phyloP scores from a whole-genome alignment of 2,329 filamentous ascomycete genomes.

The Malbranchea zuffiana region DNA sequence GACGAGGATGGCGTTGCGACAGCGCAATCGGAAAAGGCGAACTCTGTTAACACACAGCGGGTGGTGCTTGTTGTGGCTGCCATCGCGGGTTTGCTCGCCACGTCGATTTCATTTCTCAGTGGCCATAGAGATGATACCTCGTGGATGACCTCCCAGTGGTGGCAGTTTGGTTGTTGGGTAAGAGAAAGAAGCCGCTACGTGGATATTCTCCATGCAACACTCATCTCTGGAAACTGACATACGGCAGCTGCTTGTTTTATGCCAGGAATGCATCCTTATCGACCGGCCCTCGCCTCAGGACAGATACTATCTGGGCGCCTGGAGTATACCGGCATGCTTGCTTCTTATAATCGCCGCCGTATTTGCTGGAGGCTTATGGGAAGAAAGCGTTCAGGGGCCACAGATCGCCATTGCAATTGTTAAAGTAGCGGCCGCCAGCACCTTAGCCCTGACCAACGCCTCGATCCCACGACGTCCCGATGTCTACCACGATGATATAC shows the following conservation, averaged over 20 bases:
- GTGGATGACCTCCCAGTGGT: slow-evolving; percentile 1
- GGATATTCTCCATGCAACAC: not conserved
- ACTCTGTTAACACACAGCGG: slow-evolving; percentile 2
- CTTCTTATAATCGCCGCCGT: slow-evolving; percentile 1
- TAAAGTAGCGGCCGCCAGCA: not conserved
- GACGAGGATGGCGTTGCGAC: slow-evolving; percentile 6
- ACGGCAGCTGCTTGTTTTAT: not conserved
- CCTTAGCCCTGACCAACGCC: not conserved
- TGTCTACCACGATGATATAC: slow-evolving; percentile 1
- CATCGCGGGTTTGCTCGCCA: slow-evolving; percentile 1
- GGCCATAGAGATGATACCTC: not conserved
- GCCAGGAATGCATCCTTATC: slow-evolving; percentile 3
- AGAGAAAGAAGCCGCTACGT: not conserved
- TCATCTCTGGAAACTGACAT: not conserved
- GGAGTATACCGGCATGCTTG: not conserved
- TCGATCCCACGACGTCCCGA: slow-evolving; percentile 3
- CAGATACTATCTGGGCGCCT: not conserved
- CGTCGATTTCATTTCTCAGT: slow-evolving; percentile 2
- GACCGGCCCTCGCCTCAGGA: not conserved
- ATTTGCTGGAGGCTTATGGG: slow-evolving; percentile 1
- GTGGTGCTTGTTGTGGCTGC: not conserved
- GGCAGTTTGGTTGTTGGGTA: slow-evolving; percentile 3
- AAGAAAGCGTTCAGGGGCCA: not conserved
- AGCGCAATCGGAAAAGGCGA: slow-evolving; percentile 1
- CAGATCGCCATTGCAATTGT: slow-evolving; percentile 2